Evolutionary conservation across 2,329 filamentous ascomycete genomes (phyloP).

Genomic region (Beauveria brongniartii): DNA sequence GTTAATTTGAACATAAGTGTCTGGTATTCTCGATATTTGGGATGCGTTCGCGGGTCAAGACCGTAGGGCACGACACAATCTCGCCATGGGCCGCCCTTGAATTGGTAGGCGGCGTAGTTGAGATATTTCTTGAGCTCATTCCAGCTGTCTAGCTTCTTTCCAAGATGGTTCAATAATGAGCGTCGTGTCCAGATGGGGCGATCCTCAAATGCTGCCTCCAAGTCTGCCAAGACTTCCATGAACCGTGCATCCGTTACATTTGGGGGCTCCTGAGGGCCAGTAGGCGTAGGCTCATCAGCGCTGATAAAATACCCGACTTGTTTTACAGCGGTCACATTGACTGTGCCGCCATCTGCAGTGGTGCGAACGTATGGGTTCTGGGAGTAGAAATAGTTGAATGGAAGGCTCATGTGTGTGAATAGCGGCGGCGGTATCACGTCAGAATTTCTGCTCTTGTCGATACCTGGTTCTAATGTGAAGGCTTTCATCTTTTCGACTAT

Average conservation of each 20-base stretch:
- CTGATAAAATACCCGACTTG: slow-evolving; percentile 51
- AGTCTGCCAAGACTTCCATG: slow-evolving; percentile 52
- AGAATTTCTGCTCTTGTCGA: slow-evolving; percentile 49
- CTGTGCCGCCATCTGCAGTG: slow-evolving; percentile 47
- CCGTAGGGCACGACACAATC: slow-evolving; percentile 82
- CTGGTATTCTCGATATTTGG: slow-evolving; percentile 75
- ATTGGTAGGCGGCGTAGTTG: slow-evolving; percentile 84
- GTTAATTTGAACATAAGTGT: slow-evolving; percentile 77
- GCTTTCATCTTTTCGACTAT: slow-evolving; percentile 44
- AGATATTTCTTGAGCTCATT: slow-evolving; percentile 64
- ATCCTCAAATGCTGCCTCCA: slow-evolving; percentile 59
- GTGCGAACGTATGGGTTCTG: slow-evolving; percentile 73
- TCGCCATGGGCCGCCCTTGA: slow-evolving; percentile 85
- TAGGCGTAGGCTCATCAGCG: slow-evolving; percentile 52
- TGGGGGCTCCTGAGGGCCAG: slow-evolving; percentile 53
- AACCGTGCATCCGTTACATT: slow-evolving; percentile 53
- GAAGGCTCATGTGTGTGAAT: slow-evolving; percentile 66
- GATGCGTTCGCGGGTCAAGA: slow-evolving; percentile 72
- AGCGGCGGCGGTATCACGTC: slow-evolving; percentile 73
- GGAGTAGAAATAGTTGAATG: slow-evolving; percentile 73
- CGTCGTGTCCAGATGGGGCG: slow-evolving; percentile 84
- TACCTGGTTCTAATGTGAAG: slow-evolving; percentile 59
- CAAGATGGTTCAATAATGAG: slow-evolving; percentile 66
- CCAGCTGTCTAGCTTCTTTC: slow-evolving; percentile 40
- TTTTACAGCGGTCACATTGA: slow-evolving; percentile 53